These are phyloP conservation scores for Flaveria bidentis DNA, from an alignment of 129 eudicot genomes.

Conservation along the genomic window DNA sequence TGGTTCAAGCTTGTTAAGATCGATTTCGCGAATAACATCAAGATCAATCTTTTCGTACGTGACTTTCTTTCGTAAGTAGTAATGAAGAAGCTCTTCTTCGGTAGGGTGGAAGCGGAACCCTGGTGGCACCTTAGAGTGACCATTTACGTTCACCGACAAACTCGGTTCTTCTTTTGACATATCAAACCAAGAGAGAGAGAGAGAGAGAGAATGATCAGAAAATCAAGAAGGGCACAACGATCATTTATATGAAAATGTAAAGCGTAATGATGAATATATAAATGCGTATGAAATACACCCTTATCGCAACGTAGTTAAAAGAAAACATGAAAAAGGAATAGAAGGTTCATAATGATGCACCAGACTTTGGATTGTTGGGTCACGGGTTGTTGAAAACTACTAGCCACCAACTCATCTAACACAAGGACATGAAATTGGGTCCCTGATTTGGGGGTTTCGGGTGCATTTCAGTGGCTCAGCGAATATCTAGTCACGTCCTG, in stretches of 20 bases:
- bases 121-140: constrained; percentile 59
- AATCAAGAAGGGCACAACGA: constrained; percentile 27
- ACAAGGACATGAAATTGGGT: constrained; percentile 28
- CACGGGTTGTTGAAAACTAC: constrained; percentile 37
- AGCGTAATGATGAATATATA: constrained; percentile 18
- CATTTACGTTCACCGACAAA: constrained; percentile 50
- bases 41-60: constrained; percentile 48
- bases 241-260: constrained; percentile 25
- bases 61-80: constrained; percentile 57
- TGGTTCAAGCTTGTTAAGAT: constrained; percentile 67
- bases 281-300: constrained; percentile 15
- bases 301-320: constrained; percentile 22
- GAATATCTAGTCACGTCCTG: background rate
- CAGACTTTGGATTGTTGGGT: constrained; percentile 39
- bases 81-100: constrained; percentile 57
- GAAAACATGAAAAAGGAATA: constrained; percentile 42
- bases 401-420: constrained; percentile 32
- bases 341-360: constrained; percentile 39
- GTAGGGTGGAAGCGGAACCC: constrained; percentile 67
- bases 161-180: constrained; percentile 40
- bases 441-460: constrained; percentile 13
- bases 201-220: constrained; percentile 19
- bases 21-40: constrained; percentile 62
- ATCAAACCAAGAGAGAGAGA: constrained; percentile 6
- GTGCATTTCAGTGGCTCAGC: background rate